phyloP scores from a whole-genome alignment of 2,329 filamentous ascomycete genomes.

The Aspergillus sp. region DNA sequence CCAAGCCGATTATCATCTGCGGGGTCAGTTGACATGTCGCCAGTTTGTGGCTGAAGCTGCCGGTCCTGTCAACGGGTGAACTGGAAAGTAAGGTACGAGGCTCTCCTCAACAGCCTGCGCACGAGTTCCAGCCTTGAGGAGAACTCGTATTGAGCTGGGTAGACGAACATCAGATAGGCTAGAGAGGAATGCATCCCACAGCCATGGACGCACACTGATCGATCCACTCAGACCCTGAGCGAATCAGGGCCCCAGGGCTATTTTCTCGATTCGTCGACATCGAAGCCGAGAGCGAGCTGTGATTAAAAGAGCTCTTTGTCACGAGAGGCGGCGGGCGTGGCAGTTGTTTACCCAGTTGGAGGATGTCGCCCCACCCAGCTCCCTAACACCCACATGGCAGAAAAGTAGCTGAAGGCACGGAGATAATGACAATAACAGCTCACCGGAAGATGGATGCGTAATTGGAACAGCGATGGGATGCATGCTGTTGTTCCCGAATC shows the following conservation, averaged over 20 bases:
- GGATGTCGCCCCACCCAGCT: constrained; percentile 17
- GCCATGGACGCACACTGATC: constrained; percentile 12
- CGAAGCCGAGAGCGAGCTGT: not conserved
- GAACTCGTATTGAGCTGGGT: constrained; percentile 5
- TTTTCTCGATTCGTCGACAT: constrained; percentile 10
- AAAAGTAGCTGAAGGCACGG: not conserved
- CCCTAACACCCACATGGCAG: constrained; percentile 20
- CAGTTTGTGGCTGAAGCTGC: not conserved
- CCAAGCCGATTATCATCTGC: constrained; percentile 9
- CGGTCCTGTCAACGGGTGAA: not conserved
- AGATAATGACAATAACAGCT: not conserved
- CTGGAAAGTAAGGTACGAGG: not conserved
- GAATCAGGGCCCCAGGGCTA: constrained; percentile 12
- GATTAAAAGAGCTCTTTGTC: constrained; percentile 11
- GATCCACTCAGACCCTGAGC: constrained; percentile 14
- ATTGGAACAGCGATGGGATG: not conserved
- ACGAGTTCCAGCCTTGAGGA: not conserved
- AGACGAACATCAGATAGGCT: not conserved
- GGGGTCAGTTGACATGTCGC: constrained; percentile 7
- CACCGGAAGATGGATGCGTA: not conserved
- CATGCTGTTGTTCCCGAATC: not conserved
- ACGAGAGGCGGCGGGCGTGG: not conserved
- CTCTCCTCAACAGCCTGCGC: not conserved
- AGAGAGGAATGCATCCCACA: constrained; percentile 12
- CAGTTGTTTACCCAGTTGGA: constrained; percentile 4